Evolutionary conservation across 139 green algal genomes (phyloP), one percentile per base, ranked within the genome.

Genomic region (Chlorella vulgaris): DNA sequence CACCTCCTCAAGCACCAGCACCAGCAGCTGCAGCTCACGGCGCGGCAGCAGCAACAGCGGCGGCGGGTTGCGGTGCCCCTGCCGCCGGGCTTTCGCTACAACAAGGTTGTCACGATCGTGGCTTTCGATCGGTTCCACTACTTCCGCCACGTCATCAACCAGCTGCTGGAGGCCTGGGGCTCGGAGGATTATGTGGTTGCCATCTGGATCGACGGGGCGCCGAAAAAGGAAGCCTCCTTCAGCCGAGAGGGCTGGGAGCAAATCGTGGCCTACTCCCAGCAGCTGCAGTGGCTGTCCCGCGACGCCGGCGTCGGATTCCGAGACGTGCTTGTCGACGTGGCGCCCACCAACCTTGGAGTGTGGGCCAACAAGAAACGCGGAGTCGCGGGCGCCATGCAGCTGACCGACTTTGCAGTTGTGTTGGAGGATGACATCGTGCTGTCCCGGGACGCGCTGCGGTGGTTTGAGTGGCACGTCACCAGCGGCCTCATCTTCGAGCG

Each of bases 401-500:
- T 79, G 22, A 67, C 35, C 35, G 73, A 79, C 53, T 79, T 55
- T 68, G 73, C 38, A 8, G 53, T 79, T 21, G 26, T 79, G 3
- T 51, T 79, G 36, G 73, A 79, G 51, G 73, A 79, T 33, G 73
- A 79, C 26, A 67, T 79, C 10, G 38, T 67, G 35, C 24, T 68
- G 73, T 50, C 40, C n/a, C 53, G 10, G 8, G 73, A 79, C 8
- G 73, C 53, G 73, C 73, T 79, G 73, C 73, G 73, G 51, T 79
- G 73, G 73, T 79, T 79, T 55, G 73, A 79, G 53, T 79, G 73
- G 73, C 73, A 79, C 53, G 73, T 79, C 53, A 69, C 73, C 73
- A 55, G 35, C 53, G 73, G 73, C 24, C 73, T 79, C 51, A 79
- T 79, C 36, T 79, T 79, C 26, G 2, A 28, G 24, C 51, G 28